Conservation (phyloP, 768 basidiomycete genomes). For the Wakefieldia striispora region DNA sequence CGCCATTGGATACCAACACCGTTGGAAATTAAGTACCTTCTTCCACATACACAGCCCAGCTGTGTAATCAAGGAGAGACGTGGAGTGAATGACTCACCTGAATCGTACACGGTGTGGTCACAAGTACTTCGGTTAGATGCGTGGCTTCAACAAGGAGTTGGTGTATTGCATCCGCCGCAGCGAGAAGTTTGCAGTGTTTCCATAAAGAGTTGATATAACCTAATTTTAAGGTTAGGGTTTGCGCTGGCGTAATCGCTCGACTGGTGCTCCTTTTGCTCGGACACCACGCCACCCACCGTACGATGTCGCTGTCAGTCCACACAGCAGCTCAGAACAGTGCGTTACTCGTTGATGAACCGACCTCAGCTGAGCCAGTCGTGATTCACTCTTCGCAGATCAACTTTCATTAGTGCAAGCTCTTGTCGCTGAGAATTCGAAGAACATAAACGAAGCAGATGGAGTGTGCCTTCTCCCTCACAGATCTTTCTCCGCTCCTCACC, state of each 20-base stretch:
- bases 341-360: not conserved
- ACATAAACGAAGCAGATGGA: slow-evolving; percentile 59
- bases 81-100: too few species aligned
- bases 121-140: too few species aligned
- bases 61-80: not conserved
- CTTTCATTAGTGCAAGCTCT: slow-evolving; percentile 66
- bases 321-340: slow-evolving; percentile 69
- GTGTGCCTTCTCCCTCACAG: slow-evolving; percentile 35
- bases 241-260: not conserved
- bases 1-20: too few species aligned
- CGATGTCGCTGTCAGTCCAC: slow-evolving; percentile 52
- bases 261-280: too few species aligned
- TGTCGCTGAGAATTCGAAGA: slow-evolving; percentile 56
- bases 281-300: not conserved
- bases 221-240: slow-evolving; percentile 25
- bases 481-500: not conserved
- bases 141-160: too few species aligned
- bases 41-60: not conserved
- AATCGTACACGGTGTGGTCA: too few species aligned
- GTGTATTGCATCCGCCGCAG: too few species aligned
- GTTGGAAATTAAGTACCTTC: not conserved
- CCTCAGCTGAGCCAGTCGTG: not conserved
- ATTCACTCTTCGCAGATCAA: slow-evolving; percentile 50
- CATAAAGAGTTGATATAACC: slow-evolving; percentile 7
- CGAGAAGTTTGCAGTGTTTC: not conserved